Percentiles rank a stretch among this genome's conserved stretches.
phyloP scores from a whole-genome alignment of 495 filamentous ascomycete genomes.

The Staphylotrichum tortipilum region DNA sequence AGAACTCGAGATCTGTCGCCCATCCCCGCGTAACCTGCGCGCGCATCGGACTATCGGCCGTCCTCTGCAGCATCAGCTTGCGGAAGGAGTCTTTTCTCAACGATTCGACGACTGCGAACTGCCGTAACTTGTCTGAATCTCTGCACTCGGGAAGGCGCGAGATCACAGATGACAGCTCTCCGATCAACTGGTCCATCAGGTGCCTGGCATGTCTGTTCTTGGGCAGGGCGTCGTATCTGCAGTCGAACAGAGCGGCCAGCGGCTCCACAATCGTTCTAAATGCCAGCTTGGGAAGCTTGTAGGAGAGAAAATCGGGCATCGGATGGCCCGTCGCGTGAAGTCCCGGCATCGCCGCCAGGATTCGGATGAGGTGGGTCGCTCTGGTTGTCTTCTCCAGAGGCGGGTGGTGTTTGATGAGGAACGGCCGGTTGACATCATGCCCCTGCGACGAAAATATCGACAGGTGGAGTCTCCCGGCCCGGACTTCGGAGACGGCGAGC shows the following conservation, averaged over 20 bases:
- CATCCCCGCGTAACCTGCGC: constrained; percentile 46
- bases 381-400: constrained; percentile 17
- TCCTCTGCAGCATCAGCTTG: constrained; percentile 36
- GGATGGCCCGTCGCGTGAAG: constrained; percentile 22
- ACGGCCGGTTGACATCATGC: not conserved
- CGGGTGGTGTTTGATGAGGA: constrained; percentile 14
- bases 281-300: constrained; percentile 65
- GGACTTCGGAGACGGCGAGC: constrained; percentile 56
- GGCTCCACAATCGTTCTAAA: constrained; percentile 70
- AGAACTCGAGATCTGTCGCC: constrained; percentile 64
- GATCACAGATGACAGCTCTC: constrained; percentile 35
- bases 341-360: constrained; percentile 21
- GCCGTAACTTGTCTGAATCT: constrained; percentile 47
- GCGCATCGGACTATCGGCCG: constrained; percentile 56
- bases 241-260: constrained; percentile 63
- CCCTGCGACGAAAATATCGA: constrained; percentile 10
- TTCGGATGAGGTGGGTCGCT: constrained; percentile 20
- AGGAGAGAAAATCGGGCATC: constrained; percentile 20
- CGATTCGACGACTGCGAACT: constrained; percentile 44
- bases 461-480: constrained; percentile 27
- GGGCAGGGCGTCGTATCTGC: constrained; percentile 59
- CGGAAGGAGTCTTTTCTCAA: constrained; percentile 36
- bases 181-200: constrained; percentile 59
- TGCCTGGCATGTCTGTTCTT: constrained; percentile 52
- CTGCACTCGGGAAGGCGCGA: constrained; percentile 50